These are phyloP conservation scores for Amauroascus verrucosus DNA, from an alignment of 2,329 filamentous ascomycete species.

Conservation along the genomic window DNA sequence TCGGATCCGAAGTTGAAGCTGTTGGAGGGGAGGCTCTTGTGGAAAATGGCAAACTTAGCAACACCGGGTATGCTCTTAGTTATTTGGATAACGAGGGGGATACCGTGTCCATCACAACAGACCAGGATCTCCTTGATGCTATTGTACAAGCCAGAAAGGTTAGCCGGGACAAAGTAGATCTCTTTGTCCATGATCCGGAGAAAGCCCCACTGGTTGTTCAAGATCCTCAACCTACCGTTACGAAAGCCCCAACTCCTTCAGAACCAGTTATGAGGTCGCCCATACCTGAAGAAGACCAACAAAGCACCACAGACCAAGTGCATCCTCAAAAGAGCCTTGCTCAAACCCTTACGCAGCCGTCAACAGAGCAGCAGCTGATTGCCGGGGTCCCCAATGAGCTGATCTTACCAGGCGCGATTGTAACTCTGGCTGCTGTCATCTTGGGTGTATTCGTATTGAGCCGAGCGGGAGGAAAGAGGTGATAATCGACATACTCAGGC, in stretches of 20 bases:
- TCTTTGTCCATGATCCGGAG: conserved; percentile 90
- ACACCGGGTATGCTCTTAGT: conserved; percentile 78
- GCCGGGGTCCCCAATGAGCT: conserved; percentile 89
- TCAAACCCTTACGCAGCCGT: conserved; percentile 40
- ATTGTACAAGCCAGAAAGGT: conserved; percentile 70
- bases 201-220: conserved; percentile 67
- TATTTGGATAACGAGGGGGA: conserved; percentile 97
- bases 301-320: conserved; percentile 10
- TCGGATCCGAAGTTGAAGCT: conserved; percentile 69
- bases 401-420: conserved; percentile 83
- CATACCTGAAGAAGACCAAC: conserved; percentile 46
- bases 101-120: conserved; percentile 90
- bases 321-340: conserved; percentile 37
- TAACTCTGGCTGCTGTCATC: conserved; percentile 89
- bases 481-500: neutral
- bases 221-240: conserved; percentile 47
- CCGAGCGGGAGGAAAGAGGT: conserved; percentile 34
- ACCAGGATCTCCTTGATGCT: conserved; percentile 84
- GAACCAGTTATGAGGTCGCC: conserved; percentile 43
- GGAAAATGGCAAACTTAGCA: conserved; percentile 66
- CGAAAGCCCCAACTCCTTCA: conserved; percentile 44
- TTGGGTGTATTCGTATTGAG: conserved; percentile 84
- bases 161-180: conserved; percentile 82
- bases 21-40: conserved; percentile 72
- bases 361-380: conserved; percentile 66